phyloP scores from a whole-genome alignment of 2,329 filamentous ascomycete species.

The Botrytis aclada region DNA sequence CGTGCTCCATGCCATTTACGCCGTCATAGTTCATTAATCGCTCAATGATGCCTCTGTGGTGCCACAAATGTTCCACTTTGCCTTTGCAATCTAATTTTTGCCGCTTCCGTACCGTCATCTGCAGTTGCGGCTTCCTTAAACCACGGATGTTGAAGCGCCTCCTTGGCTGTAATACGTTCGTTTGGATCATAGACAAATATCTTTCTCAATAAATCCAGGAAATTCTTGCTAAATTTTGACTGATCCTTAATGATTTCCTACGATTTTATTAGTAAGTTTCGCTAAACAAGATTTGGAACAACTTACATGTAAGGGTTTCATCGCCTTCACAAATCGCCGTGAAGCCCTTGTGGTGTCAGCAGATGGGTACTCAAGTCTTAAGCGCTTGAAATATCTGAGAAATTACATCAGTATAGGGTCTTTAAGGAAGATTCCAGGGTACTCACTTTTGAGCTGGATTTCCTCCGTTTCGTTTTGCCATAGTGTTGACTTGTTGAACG shows the following conservation, averaged over 20 bases:
- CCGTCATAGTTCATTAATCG: conserved; percentile 35
- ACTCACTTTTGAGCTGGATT: conserved; percentile 64
- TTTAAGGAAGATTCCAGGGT: neutral
- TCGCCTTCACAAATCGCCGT: conserved; percentile 65
- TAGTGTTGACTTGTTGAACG: conserved; percentile 55
- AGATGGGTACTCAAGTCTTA: conserved; percentile 63
- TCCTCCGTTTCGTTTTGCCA: conserved; percentile 53
- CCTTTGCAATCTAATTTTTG: conserved; percentile 52
- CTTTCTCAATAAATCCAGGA: conserved; percentile 61
- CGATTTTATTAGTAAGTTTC: conserved; percentile 27
- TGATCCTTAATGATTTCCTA: conserved; percentile 64
- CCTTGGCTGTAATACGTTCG: conserved; percentile 63
- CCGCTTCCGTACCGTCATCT: conserved; percentile 66
- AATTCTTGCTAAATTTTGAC: conserved; percentile 58
- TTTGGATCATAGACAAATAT: conserved; percentile 68
- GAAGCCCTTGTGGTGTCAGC: conserved; percentile 62
- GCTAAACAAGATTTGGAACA: neutral
- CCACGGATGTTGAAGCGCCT: conserved; percentile 65
- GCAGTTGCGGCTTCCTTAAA: conserved; percentile 61
- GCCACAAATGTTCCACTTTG: conserved; percentile 26
- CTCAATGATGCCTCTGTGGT: conserved; percentile 30
- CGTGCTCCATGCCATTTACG: conserved; percentile 30
- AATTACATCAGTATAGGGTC: conserved; percentile 34
- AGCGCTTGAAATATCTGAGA: conserved; percentile 62
- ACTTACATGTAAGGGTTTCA: conserved; percentile 64